Evolutionary conservation across 768 basidiomycete species (phyloP).

Genomic region (Boletellus ananas): DNA sequence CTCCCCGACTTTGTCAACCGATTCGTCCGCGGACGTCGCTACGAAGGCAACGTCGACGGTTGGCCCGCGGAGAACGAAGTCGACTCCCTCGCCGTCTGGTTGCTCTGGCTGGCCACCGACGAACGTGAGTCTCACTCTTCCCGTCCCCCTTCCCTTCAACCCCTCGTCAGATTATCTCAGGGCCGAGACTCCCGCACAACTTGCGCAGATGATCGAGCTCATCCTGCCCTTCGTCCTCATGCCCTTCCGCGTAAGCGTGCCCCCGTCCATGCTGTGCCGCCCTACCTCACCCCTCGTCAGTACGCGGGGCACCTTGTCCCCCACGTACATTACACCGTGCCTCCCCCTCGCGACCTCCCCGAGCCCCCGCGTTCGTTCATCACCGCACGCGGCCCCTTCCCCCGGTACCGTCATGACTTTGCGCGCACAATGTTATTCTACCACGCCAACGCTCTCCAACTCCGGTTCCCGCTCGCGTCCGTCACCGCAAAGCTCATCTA

Average conservation of each 20-base stretch:
- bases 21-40: conserved; percentile 46
- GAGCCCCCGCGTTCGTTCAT: conserved; percentile 27
- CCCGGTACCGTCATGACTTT: conserved; percentile 38
- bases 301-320: conserved; percentile 60
- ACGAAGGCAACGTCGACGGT: conserved; percentile 40
- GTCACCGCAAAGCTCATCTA: conserved; percentile 61
- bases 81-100: conserved; percentile 56
- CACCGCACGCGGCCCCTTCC: conserved; percentile 46
- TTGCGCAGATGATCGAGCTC: conserved; percentile 28
- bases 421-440: conserved; percentile 32
- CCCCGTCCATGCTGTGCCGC: not conserved
- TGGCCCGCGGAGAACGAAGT: conserved; percentile 54
- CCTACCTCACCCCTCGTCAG: conserved; percentile 25
- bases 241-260: conserved; percentile 42
- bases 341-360: conserved; percentile 31
- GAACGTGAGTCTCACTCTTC: conserved; percentile 34
- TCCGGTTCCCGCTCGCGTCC: conserved; percentile 44
- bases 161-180: conserved; percentile 27
- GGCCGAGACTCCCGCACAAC: conserved; percentile 26
- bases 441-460: conserved; percentile 25
- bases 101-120: conserved; percentile 59
- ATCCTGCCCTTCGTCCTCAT: conserved; percentile 47
- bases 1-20: conserved; percentile 43
- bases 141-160: conserved; percentile 9
- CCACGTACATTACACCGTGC: conserved; percentile 55